Evolutionary conservation across 352 stramenopile genomes (phyloP).

Genomic region (Globisporangium orthogonon): DNA sequence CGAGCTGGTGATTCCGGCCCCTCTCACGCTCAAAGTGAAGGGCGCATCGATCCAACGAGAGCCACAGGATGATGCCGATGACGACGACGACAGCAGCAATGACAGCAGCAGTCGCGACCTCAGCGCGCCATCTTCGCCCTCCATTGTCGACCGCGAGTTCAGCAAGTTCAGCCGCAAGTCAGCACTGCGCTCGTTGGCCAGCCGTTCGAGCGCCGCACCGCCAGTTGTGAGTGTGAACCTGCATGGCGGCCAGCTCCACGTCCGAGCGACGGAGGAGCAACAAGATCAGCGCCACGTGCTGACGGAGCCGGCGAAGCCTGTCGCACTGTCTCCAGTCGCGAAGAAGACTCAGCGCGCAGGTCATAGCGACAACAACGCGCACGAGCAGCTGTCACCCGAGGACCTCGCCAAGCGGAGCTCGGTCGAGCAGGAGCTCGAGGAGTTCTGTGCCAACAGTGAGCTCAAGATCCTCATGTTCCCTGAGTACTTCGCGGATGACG

Average conservation of each 20-base stretch:
- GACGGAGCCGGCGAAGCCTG: neutral
- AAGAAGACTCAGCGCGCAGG: neutral
- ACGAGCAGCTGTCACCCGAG: neutral
- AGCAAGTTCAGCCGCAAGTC: neutral
- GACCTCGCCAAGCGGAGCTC: constrained; percentile 23
- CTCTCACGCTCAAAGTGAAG: constrained; percentile 8
- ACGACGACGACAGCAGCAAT: neutral
- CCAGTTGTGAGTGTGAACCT: constrained; percentile 7
- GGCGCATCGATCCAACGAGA: neutral
- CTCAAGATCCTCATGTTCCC: constrained; percentile 56
- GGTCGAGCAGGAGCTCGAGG: constrained; percentile 51
- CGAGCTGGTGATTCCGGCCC: constrained; percentile 6
- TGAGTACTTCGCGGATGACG: constrained; percentile 50
- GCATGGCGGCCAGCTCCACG: constrained; percentile 8
- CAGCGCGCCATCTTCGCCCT: neutral
- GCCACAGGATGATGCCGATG: constrained; percentile 4
- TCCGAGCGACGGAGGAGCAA: constrained; percentile 1
- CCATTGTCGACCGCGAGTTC: neutral
- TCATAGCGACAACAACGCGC: neutral
- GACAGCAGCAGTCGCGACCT: neutral
- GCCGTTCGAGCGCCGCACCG: neutral
- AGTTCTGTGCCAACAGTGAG: constrained; percentile 42
- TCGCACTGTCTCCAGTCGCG: neutral
- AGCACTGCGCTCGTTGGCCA: constrained; percentile 4
- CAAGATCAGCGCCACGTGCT: neutral